Percentiles rank a stretch among this genome's conserved stretches.
Conservation (phyloP, 2,329 filamentous ascomycete genomes). For the Venturia nashicola region DNA sequence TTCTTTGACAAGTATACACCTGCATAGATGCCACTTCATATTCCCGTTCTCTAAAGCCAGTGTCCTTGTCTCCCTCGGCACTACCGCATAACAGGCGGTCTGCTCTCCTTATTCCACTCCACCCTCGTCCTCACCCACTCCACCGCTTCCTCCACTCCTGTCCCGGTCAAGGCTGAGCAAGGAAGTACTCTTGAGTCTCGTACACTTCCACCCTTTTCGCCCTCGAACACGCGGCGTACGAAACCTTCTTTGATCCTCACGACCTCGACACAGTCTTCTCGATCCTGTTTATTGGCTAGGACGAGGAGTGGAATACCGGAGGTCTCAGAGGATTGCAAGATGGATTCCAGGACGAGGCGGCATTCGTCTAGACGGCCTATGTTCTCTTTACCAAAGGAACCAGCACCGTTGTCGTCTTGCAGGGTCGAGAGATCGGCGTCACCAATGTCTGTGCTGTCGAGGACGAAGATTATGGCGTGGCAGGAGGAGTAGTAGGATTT, state of each 20-base stretch:
- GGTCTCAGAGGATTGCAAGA: conserved; percentile 75
- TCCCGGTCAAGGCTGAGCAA: conserved; percentile 74
- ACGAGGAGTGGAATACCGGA: conserved; percentile 87
- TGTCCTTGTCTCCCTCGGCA: no score
- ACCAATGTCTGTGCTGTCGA: conserved; percentile 88
- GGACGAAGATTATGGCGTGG: conserved; percentile 95
- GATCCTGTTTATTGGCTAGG: conserved; percentile 93
- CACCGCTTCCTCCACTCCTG: conserved; percentile 62
- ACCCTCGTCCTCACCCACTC: conserved; percentile 90
- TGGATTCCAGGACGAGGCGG: conserved; percentile 75
- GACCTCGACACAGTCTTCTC: conserved; percentile 95
- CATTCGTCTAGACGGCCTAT: conserved; percentile 71
- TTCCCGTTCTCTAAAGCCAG: no score
- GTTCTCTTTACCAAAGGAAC: conserved; percentile 14
- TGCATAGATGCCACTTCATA: no score
- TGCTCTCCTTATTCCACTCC: conserved; percentile 89
- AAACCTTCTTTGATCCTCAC: conserved; percentile 94
- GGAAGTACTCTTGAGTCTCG: conserved; percentile 85
- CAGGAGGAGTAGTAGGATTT: conserved; percentile 89
- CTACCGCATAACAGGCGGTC: conserved; percentile 44
- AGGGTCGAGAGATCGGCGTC: conserved; percentile 57
- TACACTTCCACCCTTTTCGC: conserved; percentile 74
- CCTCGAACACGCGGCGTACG: conserved; percentile 90
- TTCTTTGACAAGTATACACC: no score
- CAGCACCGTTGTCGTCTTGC: conserved; percentile 11